phyloP scores from a whole-genome alignment of 768 basidiomycete genomes.

The Mycena crocata region DNA sequence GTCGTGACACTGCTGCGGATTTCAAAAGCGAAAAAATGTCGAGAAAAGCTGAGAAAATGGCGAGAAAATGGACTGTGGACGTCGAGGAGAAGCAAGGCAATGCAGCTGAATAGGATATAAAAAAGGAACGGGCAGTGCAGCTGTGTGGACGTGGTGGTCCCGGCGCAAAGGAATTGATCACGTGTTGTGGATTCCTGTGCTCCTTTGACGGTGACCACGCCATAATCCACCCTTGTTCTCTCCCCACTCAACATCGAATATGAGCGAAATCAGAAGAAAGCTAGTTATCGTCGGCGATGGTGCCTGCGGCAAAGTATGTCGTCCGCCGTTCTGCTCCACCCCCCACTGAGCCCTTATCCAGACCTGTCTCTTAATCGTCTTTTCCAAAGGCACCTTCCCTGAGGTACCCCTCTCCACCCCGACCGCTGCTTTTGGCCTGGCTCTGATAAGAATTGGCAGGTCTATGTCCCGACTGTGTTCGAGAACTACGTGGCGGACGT shows the following conservation, averaged over 20 bases:
- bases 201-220: no score
- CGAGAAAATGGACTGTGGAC: no score
- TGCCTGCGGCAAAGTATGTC: slow-evolving; percentile 90
- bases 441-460: slow-evolving; percentile 59
- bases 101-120: no score
- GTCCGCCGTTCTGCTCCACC: slow-evolving; percentile 6
- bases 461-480: slow-evolving; percentile 99
- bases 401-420: slow-evolving; percentile 66
- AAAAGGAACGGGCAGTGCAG: no score
- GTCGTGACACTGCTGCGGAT: no score
- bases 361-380: slow-evolving; percentile 96
- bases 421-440: background rate
- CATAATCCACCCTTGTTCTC: background rate
- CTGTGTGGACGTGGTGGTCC: no score
- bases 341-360: slow-evolving; percentile 43
- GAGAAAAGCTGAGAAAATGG: no score
- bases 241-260: slow-evolving; percentile 54
- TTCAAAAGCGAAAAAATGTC: no score
- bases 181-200: no score
- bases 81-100: no score
- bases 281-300: slow-evolving; percentile 99
- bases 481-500: slow-evolving; percentile 99
- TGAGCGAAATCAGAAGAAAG: slow-evolving; percentile 99
- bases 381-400: slow-evolving; percentile 96
- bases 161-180: no score